Conservation (phyloP, 176 grass and related monocot species). For the Avena atlantica region DNA sequence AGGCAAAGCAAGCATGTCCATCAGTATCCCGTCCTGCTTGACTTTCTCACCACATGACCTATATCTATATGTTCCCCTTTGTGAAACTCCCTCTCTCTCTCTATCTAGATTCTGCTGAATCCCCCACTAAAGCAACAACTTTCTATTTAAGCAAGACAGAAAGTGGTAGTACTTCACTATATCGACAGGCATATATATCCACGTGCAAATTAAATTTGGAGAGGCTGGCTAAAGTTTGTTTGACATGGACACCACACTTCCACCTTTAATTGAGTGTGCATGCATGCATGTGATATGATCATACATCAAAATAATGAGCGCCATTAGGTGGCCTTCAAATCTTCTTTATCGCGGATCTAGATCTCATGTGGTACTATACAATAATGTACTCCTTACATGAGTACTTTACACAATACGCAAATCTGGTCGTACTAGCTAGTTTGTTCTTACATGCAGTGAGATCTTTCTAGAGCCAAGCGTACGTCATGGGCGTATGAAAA, state of each 20-base stretch:
- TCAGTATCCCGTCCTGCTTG: slow-evolving; percentile 32
- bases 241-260: slow-evolving; percentile 2
- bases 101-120: slow-evolving; percentile 31
- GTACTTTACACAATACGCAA: not conserved
- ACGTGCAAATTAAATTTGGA: slow-evolving; percentile 32
- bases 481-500: not conserved
- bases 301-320: slow-evolving; percentile 22
- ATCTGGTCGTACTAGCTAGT: not conserved
- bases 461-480: not conserved
- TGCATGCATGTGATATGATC: slow-evolving; percentile 39
- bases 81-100: not conserved
- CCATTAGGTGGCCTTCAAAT: slow-evolving; percentile 14
- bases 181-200: not conserved
- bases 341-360: slow-evolving; percentile 10
- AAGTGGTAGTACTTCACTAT: not conserved
- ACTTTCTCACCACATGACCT: slow-evolving; percentile 17
- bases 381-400: not conserved
- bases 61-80: slow-evolving; percentile 36
- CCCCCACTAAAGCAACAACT: slow-evolving; percentile 31
- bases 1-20: not conserved
- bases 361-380: slow-evolving; percentile 15
- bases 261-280: slow-evolving; percentile 31
- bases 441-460: not conserved
- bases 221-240: slow-evolving; percentile 11
- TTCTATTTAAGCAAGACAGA: not conserved